Conservation (phyloP, 1,284 basidiomycete species). For the Fomitopsis schrenkii region DNA sequence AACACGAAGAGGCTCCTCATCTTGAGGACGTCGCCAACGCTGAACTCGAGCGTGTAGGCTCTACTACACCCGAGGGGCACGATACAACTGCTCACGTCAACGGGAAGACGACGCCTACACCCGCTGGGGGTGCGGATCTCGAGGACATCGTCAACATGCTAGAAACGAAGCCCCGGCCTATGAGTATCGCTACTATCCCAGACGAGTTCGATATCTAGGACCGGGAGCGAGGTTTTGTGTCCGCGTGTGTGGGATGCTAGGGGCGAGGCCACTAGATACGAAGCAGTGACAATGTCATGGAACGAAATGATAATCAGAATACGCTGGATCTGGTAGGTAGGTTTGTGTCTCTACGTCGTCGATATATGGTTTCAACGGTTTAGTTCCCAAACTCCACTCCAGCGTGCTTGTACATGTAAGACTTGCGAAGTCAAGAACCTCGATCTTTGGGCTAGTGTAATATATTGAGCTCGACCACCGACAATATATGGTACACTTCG, state of each 20-base stretch:
- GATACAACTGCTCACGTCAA: slow-evolving; percentile 5
- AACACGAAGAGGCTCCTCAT: slow-evolving; percentile 9
- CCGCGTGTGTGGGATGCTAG: neutral
- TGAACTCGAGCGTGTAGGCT: neutral
- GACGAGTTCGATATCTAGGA: slow-evolving; percentile 32
- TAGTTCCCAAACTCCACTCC: neutral
- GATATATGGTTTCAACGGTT: neutral
- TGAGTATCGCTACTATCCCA: slow-evolving; percentile 27
- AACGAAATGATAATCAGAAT: neutral
- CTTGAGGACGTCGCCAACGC: slow-evolving; percentile 1
- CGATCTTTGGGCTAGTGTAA: neutral
- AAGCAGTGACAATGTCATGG: neutral
- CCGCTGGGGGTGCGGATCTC: slow-evolving; percentile 35
- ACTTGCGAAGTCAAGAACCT: neutral
- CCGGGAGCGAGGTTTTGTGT: slow-evolving; percentile 19
- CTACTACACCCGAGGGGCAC: neutral
- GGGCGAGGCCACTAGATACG: neutral
- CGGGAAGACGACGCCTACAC: slow-evolving; percentile 14
- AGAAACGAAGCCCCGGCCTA: slow-evolving; percentile 36
- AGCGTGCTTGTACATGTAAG: slow-evolving; percentile 1
- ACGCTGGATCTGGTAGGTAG: neutral
- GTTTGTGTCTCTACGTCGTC: neutral
- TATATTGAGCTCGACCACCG: neutral
- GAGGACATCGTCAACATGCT: slow-evolving; percentile 65
- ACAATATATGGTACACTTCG: neutral